Evolutionary conservation across 2,329 filamentous ascomycete species (phyloP).

Genomic region (Ophiostoma sp.): DNA sequence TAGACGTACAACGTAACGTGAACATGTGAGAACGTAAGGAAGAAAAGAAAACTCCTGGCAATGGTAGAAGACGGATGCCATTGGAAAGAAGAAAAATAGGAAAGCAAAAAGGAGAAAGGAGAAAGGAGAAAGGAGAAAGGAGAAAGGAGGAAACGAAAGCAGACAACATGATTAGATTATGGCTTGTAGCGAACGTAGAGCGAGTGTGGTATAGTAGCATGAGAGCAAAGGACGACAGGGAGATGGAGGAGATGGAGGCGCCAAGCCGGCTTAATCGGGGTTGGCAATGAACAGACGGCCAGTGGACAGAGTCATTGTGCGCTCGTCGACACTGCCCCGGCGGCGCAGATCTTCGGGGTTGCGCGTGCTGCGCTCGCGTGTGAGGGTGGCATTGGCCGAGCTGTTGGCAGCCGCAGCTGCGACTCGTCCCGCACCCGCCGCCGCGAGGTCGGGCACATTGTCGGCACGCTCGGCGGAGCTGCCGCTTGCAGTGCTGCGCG

Average conservation of each 20-base stretch:
- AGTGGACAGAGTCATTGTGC: conserved; percentile 67
- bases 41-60: conserved; percentile 11
- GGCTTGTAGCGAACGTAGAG: conserved; percentile 10
- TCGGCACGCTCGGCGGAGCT: conserved; percentile 59
- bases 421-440: not conserved
- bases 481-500: conserved; percentile 49
- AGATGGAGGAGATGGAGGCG: not conserved
- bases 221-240: not conserved
- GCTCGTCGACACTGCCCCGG: conserved; percentile 77
- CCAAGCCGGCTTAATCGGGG: conserved; percentile 52
- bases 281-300: conserved; percentile 80
- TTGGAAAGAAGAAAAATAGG: not conserved
- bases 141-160: not conserved
- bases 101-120: not conserved
- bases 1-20: conserved; percentile 13
- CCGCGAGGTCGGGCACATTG: conserved; percentile 49
- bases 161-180: not conserved
- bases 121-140: not conserved
- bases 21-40: conserved; percentile 1
- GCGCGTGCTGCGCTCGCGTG: conserved; percentile 61
- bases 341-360: conserved; percentile 66
- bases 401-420: conserved; percentile 52
- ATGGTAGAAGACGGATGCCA: no score
- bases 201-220: not conserved
- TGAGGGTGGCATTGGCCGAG: conserved; percentile 50